phyloP scores from a whole-genome alignment of 2,329 filamentous ascomycete genomes.

The Trichophyton verrucosum region DNA sequence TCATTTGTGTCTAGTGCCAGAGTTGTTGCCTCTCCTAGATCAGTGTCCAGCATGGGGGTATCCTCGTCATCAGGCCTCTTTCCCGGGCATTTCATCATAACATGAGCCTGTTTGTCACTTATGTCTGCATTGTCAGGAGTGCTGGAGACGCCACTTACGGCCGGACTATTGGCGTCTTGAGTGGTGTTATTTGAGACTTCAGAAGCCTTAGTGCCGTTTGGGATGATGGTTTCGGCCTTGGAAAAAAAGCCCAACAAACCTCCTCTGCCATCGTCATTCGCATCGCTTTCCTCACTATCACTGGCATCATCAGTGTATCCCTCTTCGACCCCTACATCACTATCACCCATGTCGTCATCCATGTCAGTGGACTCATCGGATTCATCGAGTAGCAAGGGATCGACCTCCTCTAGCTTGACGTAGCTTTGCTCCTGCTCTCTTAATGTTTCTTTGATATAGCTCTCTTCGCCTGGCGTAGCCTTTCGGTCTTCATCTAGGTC shows the following conservation, averaged over 20 bases:
- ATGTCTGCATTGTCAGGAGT: conserved; percentile 21
- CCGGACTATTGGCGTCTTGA: conserved; percentile 15
- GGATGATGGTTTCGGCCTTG: conserved; percentile 25
- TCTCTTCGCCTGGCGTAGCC: not conserved
- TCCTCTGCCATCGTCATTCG: conserved; percentile 36
- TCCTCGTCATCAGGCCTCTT: not conserved
- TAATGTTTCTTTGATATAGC: not conserved
- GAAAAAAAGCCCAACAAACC: conserved; percentile 39
- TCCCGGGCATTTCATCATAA: conserved; percentile 18
- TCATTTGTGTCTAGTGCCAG: not conserved
- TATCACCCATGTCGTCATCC: conserved; percentile 39
- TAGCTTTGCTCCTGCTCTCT: not conserved
- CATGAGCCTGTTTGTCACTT: conserved; percentile 25
- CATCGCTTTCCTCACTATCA: conserved; percentile 37
- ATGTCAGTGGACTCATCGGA: conserved; percentile 38
- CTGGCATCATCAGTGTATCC: conserved; percentile 34
- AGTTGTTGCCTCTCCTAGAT: not conserved
- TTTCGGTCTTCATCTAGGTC: not conserved
- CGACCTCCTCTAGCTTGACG: conserved; percentile 30
- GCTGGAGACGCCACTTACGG: conserved; percentile 10
- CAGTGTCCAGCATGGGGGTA: not conserved
- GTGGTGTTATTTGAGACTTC: conserved; percentile 31
- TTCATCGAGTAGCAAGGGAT: conserved; percentile 34
- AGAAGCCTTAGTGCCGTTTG: conserved; percentile 16
- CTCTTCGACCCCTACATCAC: conserved; percentile 25